Base-by-base conservation (phyloP, 169 alveolate genomes). In the Cyclospora cayetanensis region DNA sequence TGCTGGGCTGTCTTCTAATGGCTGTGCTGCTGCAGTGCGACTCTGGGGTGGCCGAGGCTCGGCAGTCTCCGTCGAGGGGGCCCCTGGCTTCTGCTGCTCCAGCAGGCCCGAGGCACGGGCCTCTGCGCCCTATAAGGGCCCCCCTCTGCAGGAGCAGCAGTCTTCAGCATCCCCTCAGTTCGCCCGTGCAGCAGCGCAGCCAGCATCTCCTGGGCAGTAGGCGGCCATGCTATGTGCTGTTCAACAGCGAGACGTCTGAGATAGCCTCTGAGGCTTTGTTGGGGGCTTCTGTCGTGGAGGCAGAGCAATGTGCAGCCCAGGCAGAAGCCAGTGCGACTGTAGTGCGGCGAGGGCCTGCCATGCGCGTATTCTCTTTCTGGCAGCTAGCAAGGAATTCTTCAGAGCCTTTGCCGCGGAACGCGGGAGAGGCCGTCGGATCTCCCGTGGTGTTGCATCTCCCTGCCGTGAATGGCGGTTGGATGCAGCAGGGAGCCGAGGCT, bases 391-490 rank as follows among this genome's bases (percentile, higher is more conserved):
- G 85, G 63, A 35, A 15, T n/a, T 29, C 63, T 20, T 18, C 12
- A 22, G 34, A n/a, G n/a, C n/a, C n/a, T n/a, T n/a, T n/a, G n/a
- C n/a, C n/a, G n/a, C n/a, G n/a, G n/a, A n/a, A n/a, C n/a, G 80
- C 80, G 20, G 80, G 2, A 34, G 43, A 74, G 63, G 66, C n/a
- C n/a, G n/a, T n/a, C n/a, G n/a, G 31, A 39, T 5, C 37, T 25
- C 85, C 85, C 1, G 66, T 74, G 11, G 85, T 74, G 63, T 46
- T 74, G 18, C 85, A 74, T 41, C 11, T 74, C 39, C 85, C 85
- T 9, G 65, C 85, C n/a, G 85, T 74, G 39, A 22, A 60, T 0
- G 85, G 63, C 43, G 85, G 85, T 0, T 74, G 85, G 85, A 25
- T 22, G 66, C 34, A 46, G 4, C 85, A 74, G 39, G 22, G 53